Base-by-base conservation (phyloP, 2,329 filamentous ascomycete species). In the Sporothrix pseudoabietina region DNA sequence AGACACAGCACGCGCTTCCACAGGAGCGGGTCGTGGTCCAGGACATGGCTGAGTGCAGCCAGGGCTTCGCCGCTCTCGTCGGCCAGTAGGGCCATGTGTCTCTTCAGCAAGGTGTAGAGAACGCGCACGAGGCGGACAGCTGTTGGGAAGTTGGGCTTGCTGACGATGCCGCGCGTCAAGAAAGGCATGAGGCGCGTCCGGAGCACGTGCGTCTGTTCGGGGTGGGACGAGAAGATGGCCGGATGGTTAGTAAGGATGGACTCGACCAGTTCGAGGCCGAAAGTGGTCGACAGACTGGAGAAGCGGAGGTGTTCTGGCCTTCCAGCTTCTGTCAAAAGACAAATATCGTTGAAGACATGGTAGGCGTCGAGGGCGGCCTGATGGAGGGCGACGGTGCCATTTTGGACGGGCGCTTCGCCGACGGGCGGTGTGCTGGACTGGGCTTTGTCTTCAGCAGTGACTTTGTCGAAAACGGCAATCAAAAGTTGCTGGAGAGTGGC, bases 401-500 rank as follows among this genome's bases (percentile, higher is more conserved):
- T 86, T 41, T 89, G 88, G 12, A 88, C 85, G 5, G 90, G 89
- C 3, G 93, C 90, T 77, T 94, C 90, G 19, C 89, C 90, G 49
- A 89, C 87, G 3, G 87, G 84, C 41, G 52, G 74, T 49, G 57
- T 59, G 59, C 55, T 26, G 6, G 14, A 12, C 8, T n/a, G 9
- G 26, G 55, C 57, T 52, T 69, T 90, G 80, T 98, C 94, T 84
- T 98, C 94, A 6, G 85, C 84, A 0, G 90, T 88, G 1, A 98
- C 94, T 80, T 97, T 96, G 80, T 98, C 96, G 81, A 98, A 98
- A 0, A 97, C 92, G 0, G 93, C 92, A 44, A 96, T 93, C 8
- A 98, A 91, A 16, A 99, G 87, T 81, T 98, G 96, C 82, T 98
- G 95, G 71, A 99, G 84, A 1, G 96, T 98, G n/a, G 96, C 96